Percentiles rank a stretch among this genome's conserved stretches.
phyloP scores from a whole-genome alignment of 1,284 basidiomycete genomes.

The Volvariella surrecta region DNA sequence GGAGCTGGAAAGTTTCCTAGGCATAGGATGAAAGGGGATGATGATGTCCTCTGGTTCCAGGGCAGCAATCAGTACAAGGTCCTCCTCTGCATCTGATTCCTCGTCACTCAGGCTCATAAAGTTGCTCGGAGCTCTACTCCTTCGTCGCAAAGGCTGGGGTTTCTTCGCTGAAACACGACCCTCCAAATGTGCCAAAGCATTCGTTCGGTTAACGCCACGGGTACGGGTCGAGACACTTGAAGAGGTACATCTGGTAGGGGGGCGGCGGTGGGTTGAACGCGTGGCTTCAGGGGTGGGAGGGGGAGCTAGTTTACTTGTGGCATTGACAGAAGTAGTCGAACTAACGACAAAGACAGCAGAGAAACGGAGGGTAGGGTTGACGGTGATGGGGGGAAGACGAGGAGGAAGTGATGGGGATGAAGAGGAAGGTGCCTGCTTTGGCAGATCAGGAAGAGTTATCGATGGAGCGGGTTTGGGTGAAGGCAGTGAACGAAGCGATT shows the following conservation, averaged over 20 bases:
- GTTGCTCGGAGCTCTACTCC: constrained; percentile 26
- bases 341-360: constrained; percentile 17
- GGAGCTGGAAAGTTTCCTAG: constrained; percentile 11
- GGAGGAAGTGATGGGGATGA: constrained; percentile 13
- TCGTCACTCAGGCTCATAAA: constrained; percentile 64
- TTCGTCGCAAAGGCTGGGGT: constrained; percentile 9
- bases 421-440: constrained; percentile 12
- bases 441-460: constrained; percentile 38
- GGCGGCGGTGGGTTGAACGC: constrained; percentile 14
- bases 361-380: constrained; percentile 24
- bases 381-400: constrained; percentile 21
- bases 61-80: constrained; percentile 13
- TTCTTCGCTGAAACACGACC: constrained; percentile 29
- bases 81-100: constrained; percentile 21
- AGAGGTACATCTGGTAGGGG: constrained; percentile 17
- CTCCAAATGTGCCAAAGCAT: constrained; percentile 56
- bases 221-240: constrained; percentile 32
- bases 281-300: constrained; percentile 7
- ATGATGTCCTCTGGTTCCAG: constrained; percentile 28
- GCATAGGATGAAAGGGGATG: constrained; percentile 8
- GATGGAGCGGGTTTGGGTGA: constrained; percentile 55
- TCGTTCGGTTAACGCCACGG: constrained; percentile 28
- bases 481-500: constrained; percentile 43
- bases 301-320: constrained; percentile 24
- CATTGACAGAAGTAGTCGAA: constrained; percentile 21